Evolutionary conservation across 805 yeast species (phyloP).

Genomic region (Myxozyma melibiosi): DNA sequence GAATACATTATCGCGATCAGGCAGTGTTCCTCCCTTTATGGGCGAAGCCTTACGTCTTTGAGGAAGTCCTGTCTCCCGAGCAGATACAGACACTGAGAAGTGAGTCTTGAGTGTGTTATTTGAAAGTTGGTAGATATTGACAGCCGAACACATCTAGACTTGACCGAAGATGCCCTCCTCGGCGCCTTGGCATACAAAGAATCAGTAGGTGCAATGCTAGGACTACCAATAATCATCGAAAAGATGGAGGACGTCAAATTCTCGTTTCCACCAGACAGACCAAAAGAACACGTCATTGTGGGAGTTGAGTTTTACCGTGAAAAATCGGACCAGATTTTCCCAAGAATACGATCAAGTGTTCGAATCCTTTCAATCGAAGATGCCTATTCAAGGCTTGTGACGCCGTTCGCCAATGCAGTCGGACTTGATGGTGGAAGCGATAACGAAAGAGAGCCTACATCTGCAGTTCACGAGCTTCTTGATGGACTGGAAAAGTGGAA

Average conservation of each 20-base stretch:
- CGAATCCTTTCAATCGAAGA: slow-evolving; percentile 22
- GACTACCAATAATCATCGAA: slow-evolving; percentile 25
- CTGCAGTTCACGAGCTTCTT: slow-evolving; percentile 15
- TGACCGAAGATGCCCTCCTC: slow-evolving; percentile 23
- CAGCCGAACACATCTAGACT: slow-evolving; percentile 3
- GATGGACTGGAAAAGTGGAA: slow-evolving; percentile 8
- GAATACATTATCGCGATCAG: slow-evolving; percentile 15
- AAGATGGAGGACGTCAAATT: slow-evolving; percentile 16
- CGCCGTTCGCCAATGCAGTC: slow-evolving; percentile 19
- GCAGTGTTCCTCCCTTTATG: slow-evolving; percentile 23
- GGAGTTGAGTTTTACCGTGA: slow-evolving; percentile 23
- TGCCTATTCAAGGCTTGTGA: slow-evolving; percentile 2
- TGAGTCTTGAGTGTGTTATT: background rate
- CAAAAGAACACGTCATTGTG: slow-evolving; percentile 23
- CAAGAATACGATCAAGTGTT: slow-evolving; percentile 11
- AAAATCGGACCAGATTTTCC: background rate
- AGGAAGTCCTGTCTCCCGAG: slow-evolving; percentile 21
- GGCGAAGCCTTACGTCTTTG: slow-evolving; percentile 26
- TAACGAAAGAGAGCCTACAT: background rate
- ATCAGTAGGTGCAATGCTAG: slow-evolving; percentile 16
- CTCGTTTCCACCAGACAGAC: slow-evolving; percentile 23
- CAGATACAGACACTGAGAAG: slow-evolving; percentile 9
- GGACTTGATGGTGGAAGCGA: slow-evolving; percentile 6
- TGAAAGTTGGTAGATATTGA: no score
- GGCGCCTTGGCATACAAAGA: slow-evolving; percentile 29